Evolutionary conservation across 2,329 filamentous ascomycete species (phyloP), one percentile per base, ranked within the genome.

Genomic region (Parastagonospora avenae): DNA sequence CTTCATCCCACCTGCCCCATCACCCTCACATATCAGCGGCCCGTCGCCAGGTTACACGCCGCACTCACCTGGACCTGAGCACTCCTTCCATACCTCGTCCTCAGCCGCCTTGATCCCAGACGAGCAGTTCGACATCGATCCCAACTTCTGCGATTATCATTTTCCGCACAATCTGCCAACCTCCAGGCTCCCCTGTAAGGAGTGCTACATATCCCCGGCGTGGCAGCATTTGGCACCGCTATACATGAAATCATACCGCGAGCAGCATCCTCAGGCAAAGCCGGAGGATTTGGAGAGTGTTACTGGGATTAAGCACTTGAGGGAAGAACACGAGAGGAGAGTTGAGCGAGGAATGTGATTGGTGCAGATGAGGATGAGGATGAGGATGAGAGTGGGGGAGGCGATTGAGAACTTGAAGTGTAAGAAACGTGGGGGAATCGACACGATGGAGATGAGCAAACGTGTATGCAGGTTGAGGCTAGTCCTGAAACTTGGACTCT

Each of bases 121-220:
- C 2, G 30, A 14, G 14, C 28, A 40, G 11, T 40, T 27, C 12
- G 24, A 24, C 12, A 36, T 32, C 2, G 44, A 51, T 15, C 55
- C 54, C 1, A 62, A 58, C 2, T 57, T 57, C 41, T 70, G 66
- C 46, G 7, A 38, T 6, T 59, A 62, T 43, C 55, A 57, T 47
- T 63, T 67, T 37, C 54, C 57, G n/a, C 59, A 42, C 33, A 43
- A 57, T 19, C 43, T 63, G 1, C 51, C 57, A 2, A 31, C 27
- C 4, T 60, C 57, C 27, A 40, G 39, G 11, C 55, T 54, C 30
- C 68, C 69, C 4, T 72, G 69, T 30, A 27, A 59, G 14, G 41
- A 46, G 6, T 72, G 68, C 49, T 71, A 68, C 30, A 33, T 60
- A 42, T 28, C 51, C 29, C 56, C 58, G 0, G 37, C 59, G 48